Conservation (phyloP, 140 eudicot genomes). For the Stevia rebaudiana region DNA sequence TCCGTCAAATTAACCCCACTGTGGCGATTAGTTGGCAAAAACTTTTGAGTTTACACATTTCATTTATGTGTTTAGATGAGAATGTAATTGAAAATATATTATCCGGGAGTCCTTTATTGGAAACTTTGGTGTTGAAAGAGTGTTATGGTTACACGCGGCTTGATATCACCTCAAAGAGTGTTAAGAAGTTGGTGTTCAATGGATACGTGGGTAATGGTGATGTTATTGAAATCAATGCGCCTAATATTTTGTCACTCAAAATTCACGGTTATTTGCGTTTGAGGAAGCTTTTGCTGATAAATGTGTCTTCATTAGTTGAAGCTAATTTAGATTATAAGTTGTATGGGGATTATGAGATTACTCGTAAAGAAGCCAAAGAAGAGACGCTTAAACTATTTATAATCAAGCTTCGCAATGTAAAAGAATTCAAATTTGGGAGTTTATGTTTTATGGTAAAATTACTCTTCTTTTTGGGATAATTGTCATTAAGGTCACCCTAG, state of each 20-base stretch:
- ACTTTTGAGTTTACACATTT: background rate
- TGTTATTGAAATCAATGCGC: constrained; percentile 25
- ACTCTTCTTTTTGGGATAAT: background rate
- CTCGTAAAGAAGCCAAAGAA: constrained; percentile 6
- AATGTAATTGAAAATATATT: no score
- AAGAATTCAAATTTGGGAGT: constrained; percentile 19
- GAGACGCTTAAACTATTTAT: constrained; percentile 19
- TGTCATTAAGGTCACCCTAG: background rate
- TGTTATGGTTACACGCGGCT: constrained; percentile 13
- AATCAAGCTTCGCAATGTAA: constrained; percentile 19
- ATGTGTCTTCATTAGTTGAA: constrained; percentile 25
- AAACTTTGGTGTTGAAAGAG: no score
- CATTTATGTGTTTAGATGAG: no score
- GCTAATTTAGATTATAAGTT: constrained; percentile 20
- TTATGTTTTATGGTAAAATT: constrained; percentile 10
- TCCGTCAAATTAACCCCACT: background rate
- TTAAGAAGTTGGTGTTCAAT: constrained; percentile 24
- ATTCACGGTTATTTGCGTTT: background rate
- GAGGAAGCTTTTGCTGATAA: constrained; percentile 19
- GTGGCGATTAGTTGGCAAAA: constrained; percentile 8
- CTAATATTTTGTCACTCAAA: constrained; percentile 15
- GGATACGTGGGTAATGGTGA: constrained; percentile 9
- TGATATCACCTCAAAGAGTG: constrained; percentile 19
- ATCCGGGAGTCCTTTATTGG: background rate
- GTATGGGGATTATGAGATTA: background rate